These are phyloP conservation scores for Trichoderma cornu-damae DNA, from an alignment of 2,329 filamentous ascomycete species.

Conservation along the genomic window DNA sequence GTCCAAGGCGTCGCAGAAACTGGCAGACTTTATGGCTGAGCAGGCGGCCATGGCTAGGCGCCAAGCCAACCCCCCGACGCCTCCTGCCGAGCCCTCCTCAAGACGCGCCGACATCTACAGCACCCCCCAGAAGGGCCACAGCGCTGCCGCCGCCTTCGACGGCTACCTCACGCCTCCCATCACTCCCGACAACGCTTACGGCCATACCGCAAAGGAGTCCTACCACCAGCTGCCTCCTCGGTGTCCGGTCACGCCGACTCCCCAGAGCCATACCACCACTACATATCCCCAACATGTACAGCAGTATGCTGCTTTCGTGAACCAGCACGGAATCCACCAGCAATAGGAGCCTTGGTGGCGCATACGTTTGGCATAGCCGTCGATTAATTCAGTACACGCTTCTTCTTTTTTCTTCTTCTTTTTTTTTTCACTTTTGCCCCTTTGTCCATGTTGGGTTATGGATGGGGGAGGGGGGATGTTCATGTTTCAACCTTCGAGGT, in stretches of 20 bases:
- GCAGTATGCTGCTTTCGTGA: constrained; percentile 36
- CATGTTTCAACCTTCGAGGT: constrained; percentile 18
- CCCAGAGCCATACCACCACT: constrained; percentile 37
- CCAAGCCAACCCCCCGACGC: constrained; percentile 51
- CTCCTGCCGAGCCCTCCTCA: constrained; percentile 47
- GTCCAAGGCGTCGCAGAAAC: constrained; percentile 50
- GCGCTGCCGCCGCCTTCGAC: constrained; percentile 57
- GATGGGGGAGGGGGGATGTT: neutral
- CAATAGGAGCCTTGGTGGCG: constrained; percentile 31
- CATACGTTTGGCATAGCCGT: constrained; percentile 11
- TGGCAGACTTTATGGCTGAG: constrained; percentile 55
- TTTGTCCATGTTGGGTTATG: neutral
- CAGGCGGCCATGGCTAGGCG: constrained; percentile 53
- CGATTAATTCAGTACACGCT: constrained; percentile 11
- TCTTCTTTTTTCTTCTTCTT: neutral
- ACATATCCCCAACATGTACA: constrained; percentile 33
- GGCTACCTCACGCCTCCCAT: constrained; percentile 83
- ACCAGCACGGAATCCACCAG: constrained; percentile 41
- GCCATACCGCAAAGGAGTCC: constrained; percentile 42
- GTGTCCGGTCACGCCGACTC: constrained; percentile 60
- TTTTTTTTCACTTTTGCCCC: too few relatives aligned
- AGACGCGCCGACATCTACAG: constrained; percentile 62
- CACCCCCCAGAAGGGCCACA: constrained; percentile 73
- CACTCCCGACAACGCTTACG: constrained; percentile 66
- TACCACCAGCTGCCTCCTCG: constrained; percentile 48